Percentiles rank a stretch among this genome's conserved stretches.
phyloP scores from a whole-genome alignment of 192 early-diverging fungal species.

The Backusella luteola region DNA sequence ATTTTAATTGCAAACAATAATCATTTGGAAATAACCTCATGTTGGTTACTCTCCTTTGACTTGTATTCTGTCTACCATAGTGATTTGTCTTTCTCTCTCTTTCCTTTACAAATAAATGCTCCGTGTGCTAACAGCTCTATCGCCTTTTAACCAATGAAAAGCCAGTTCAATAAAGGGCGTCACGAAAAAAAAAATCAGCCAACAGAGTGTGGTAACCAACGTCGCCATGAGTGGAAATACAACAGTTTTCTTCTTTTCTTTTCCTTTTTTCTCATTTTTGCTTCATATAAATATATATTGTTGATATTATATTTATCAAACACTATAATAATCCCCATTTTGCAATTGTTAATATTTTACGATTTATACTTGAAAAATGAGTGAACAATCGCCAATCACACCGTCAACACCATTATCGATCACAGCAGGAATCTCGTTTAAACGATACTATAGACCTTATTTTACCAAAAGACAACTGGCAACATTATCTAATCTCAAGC shows the following conservation, averaged over 20 bases:
- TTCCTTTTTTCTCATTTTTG: background rate
- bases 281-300: background rate
- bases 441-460: constrained; percentile 23
- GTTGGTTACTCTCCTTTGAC: too few relatives aligned
- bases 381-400: constrained; percentile 13
- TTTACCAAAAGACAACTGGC: constrained; percentile 28
- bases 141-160: background rate
- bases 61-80: too few relatives aligned
- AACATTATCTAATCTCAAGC: constrained; percentile 14
- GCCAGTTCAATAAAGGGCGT: background rate
- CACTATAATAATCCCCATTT: background rate
- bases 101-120: background rate
- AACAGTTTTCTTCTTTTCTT: background rate
- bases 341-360: background rate
- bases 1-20: too few relatives aligned
- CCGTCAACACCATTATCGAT: constrained; percentile 20
- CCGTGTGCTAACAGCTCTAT: background rate
- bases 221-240: background rate
- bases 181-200: background rate
- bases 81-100: background rate
- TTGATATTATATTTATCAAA: background rate
- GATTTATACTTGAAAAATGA: constrained; percentile 16
- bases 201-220: background rate
- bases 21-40: background rate
- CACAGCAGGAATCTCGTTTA: constrained; percentile 14